Base-by-base conservation (phyloP, 805 yeast genomes). In the Kuraishia hungarica region DNA sequence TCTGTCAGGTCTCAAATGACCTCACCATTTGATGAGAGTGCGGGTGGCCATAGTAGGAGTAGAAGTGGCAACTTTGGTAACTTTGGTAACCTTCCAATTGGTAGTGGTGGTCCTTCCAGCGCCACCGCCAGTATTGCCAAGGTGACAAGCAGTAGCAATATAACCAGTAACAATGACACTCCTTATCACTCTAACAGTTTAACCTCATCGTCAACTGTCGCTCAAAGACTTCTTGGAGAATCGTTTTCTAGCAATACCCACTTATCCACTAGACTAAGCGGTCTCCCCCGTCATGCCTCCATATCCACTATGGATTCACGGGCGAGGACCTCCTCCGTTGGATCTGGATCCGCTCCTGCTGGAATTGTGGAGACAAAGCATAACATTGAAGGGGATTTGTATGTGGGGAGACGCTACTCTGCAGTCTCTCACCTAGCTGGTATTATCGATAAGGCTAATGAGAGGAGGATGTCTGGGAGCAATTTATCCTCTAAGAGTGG, bases 271-370 rank as follows among this genome's bases (percentile, higher is more conserved):
- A 10, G 43, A 17, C 43, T 35, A 10, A 35, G 43, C 43, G 11
- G 17, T 10, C 43, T 35, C 4, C 43, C 43, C 17, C 43, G 43
- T 3, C 43, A 35, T 35, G 43, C 43, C 43, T 35, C 43, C 43
- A 35, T 35, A 7, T 35, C 43, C 43, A 35, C 43, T 15, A 35
- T 35, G 43, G 43, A 35, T 13, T 62, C 66, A 2, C 65, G 69
- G 57, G 62, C 70, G 48, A 62, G 73, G 23, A 69, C 71, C 3
- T 64, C 73, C 35, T 61, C 73, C 5, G 57, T 62, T 13, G 69
- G 69, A 1, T 51, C 59, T 10, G 47, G 56, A 15, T 53, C 54
- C n/a, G 47, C 55, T 5, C 51, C 54, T 15, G 47, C 55, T 5
- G 51, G 53, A 13, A n/a, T 53, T 11, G 53, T 28, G 2, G 67